Evolutionary conservation across 352 stramenopile species (phyloP), one percentile per base, ranked within the genome.

Genomic region (Globisporangium yorkense): DNA sequence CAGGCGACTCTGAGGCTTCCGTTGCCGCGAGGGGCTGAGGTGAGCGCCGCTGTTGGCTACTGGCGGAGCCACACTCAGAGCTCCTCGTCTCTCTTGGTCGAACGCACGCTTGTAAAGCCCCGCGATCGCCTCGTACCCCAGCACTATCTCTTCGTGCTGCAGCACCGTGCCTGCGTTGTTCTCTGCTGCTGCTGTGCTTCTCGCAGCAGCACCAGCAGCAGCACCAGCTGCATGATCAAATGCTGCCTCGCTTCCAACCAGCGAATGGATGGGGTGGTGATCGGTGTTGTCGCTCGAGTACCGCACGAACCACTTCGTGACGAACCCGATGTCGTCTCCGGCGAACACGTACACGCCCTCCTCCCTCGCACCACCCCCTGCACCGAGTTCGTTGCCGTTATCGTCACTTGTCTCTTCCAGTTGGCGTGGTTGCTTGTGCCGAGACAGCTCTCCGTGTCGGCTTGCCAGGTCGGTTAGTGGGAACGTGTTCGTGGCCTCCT

Each of bases 111-210:
- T 64, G 53, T 84, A 77, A 2, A 89, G 65, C 13, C 71, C 71
- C 18, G 63, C 66, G 21, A 89, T 62, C 0, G 75, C 70, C 35
- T 87, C 75, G 49, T 82, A 84, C 9, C 67, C 70, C 15, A 89
- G 51, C 4, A 68, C 47, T 59, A 81, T 84, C 52, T 84, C 79
- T 64, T 84, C 71, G 47, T 85, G 76, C 45, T 84, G 75, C 37
- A 84, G 71, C 20, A 71, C 40, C 9, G 29, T 41, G 37, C 37
- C 27, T n/a, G 37, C 59, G 62, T 27, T 50, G 53, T 13, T 60
- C 7, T 55, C 33, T 33, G 40, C 18, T 52, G 13, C 12, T 20
- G 41, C 3, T 7, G 18, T 24, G 41, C 1, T 5, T 24, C 41
- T 7, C 16, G n/a, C 41, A 47, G 5, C 40, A 7, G 41, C 16